phyloP scores from a whole-genome alignment of 2,329 filamentous ascomycete species.

The Fusarium sp. region DNA sequence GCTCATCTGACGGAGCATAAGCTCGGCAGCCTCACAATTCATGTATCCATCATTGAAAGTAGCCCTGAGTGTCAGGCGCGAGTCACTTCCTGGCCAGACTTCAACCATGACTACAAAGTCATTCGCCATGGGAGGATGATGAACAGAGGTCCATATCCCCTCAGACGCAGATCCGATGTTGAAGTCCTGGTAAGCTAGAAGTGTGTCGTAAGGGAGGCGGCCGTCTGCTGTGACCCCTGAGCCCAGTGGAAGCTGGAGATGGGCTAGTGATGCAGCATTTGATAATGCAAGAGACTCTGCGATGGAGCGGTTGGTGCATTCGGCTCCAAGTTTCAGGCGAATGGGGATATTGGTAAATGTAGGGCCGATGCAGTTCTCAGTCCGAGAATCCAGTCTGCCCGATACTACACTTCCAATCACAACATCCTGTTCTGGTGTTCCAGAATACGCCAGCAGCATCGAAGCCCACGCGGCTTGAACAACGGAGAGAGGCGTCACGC shows the following conservation, averaged over 20 bases:
- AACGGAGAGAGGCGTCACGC: slow-evolving; percentile 4
- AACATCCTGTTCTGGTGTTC: slow-evolving; percentile 2
- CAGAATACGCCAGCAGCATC: slow-evolving; percentile 3
- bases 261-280: background rate
- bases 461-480: slow-evolving; percentile 9
- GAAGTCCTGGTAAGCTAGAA: slow-evolving; percentile 10
- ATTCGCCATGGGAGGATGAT: slow-evolving; percentile 6
- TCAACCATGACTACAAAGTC: slow-evolving; percentile 12
- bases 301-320: slow-evolving; percentile 1
- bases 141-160: background rate
- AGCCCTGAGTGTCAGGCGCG: background rate
- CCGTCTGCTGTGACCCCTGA: slow-evolving; percentile 2
- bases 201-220: slow-evolving; percentile 6
- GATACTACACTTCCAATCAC: slow-evolving; percentile 9
- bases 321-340: background rate
- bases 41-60: slow-evolving; percentile 1
- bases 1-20: slow-evolving; percentile 3
- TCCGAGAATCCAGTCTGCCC: slow-evolving; percentile 2
- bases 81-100: slow-evolving; percentile 5
- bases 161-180: background rate
- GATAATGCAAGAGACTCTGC: background rate
- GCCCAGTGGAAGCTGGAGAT: slow-evolving; percentile 6
- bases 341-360: slow-evolving; percentile 6
- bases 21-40: slow-evolving; percentile 3
- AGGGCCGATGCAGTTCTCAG: slow-evolving; percentile 5